Evolutionary conservation across 352 stramenopile species (phyloP).

Genomic region (Blastocystis sp.): DNA sequence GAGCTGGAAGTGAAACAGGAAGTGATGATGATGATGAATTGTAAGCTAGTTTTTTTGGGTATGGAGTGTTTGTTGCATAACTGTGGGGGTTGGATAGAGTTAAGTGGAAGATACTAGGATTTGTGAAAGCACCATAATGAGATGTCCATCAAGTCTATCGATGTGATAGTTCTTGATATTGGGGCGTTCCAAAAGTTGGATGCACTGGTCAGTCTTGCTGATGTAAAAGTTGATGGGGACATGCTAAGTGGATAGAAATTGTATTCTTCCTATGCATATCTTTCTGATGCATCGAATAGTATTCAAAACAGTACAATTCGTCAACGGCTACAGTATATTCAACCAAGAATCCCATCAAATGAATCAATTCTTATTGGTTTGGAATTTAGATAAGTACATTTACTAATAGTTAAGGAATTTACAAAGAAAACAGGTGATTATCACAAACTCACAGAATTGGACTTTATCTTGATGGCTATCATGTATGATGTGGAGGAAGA

Average conservation of each 20-base stretch:
- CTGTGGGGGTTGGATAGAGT: too few relatives aligned
- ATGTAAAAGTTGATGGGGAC: not conserved
- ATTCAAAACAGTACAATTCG: not conserved
- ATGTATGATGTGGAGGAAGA: slow-evolving; percentile 32
- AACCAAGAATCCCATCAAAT: not conserved
- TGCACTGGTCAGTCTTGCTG: not conserved
- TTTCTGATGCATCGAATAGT: not conserved
- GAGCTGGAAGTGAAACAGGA: not conserved
- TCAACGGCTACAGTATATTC: not conserved
- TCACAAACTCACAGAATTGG: slow-evolving; percentile 38
- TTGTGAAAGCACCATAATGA: too few relatives aligned
- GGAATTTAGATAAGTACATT: not conserved
- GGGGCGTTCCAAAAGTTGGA: not conserved
- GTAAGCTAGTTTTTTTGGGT: slow-evolving; percentile 36
- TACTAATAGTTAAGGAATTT: slow-evolving; percentile 8
- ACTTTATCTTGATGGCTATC: slow-evolving; percentile 41
- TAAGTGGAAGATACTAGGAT: too few relatives aligned
- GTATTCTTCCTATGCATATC: not conserved
- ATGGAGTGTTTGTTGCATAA: slow-evolving; percentile 33
- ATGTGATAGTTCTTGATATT: slow-evolving; percentile 22
- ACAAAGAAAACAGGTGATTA: slow-evolving; percentile 14
- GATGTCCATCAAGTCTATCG: too few relatives aligned
- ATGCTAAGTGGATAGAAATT: not conserved
- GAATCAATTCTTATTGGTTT: slow-evolving; percentile 1
- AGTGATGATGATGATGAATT: slow-evolving; percentile 43